phyloP scores from a whole-genome alignment of 139 green algal genomes.

The Eudorina sp. region DNA sequence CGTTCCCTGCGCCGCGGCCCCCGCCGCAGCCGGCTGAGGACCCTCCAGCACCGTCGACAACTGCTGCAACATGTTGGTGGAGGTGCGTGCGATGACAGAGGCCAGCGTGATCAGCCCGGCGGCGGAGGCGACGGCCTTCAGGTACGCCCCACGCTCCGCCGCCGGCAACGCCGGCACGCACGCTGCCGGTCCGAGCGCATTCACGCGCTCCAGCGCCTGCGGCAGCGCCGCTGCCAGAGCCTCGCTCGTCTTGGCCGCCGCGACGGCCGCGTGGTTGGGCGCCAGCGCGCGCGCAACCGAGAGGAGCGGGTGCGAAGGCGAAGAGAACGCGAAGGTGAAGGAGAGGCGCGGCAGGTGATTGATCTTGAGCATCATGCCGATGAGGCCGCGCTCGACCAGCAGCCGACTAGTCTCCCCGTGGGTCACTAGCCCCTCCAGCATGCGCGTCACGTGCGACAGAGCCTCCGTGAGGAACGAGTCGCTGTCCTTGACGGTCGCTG shows the following conservation, averaged over 20 bases:
- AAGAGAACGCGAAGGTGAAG: conserved; percentile 83
- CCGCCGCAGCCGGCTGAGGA: neutral
- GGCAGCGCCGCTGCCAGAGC: conserved; percentile 48
- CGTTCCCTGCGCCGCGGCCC: neutral
- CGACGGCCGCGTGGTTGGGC: conserved; percentile 53
- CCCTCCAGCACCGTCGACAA: conserved; percentile 24
- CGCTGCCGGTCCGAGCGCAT: neutral
- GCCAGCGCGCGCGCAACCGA: conserved; percentile 81
- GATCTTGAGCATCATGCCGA: conserved; percentile 83
- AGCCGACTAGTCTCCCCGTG: conserved; percentile 69
- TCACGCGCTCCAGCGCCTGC: conserved; percentile 1
- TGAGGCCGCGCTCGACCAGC: conserved; percentile 86
- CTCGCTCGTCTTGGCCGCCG: conserved; percentile 53
- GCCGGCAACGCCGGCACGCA: conserved; percentile 51
- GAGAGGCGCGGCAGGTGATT: conserved; percentile 85
- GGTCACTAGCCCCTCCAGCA: conserved; percentile 91
- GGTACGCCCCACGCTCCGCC: conserved; percentile 58
- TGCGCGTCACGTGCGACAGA: conserved; percentile 78
- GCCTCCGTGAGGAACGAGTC: conserved; percentile 76
- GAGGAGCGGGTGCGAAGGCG: conserved; percentile 83
- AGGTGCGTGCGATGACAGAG: conserved; percentile 75
- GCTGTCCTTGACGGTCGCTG: conserved; percentile 28
- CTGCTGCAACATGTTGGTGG: conserved; percentile 69
- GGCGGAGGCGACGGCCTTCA: conserved; percentile 62
- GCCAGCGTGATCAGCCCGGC: conserved; percentile 76